phyloP scores from a whole-genome alignment of 2,329 filamentous ascomycete species.

The Cladobotryum mycophilum region DNA sequence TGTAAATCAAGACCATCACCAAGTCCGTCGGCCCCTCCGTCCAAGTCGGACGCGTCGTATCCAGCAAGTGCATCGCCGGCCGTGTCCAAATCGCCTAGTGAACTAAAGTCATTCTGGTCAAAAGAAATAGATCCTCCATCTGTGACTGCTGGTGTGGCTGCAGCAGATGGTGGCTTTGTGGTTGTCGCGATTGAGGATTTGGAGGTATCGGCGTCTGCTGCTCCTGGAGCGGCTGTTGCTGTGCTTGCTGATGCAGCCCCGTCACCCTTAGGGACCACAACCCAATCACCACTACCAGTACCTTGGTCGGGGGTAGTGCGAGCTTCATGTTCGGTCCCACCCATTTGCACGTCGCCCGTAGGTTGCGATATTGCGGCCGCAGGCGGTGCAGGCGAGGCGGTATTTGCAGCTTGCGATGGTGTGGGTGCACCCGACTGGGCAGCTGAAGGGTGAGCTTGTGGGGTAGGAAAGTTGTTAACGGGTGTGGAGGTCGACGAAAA shows the following conservation, averaged over 20 bases:
- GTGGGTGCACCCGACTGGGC: slow-evolving; percentile 52
- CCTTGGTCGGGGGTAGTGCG: slow-evolving; percentile 43
- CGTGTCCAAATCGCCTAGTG: slow-evolving; percentile 60
- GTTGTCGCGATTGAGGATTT: slow-evolving; percentile 15
- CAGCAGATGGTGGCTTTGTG: slow-evolving; percentile 36
- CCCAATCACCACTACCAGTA: slow-evolving; percentile 61
- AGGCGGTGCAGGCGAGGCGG: slow-evolving; percentile 37
- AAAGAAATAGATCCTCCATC: slow-evolving; percentile 38
- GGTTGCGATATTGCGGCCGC: slow-evolving; percentile 11
- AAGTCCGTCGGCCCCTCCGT: slow-evolving; percentile 37
- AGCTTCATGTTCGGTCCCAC: slow-evolving; percentile 40
- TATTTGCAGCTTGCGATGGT: slow-evolving; percentile 41
- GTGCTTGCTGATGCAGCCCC: slow-evolving; percentile 34
- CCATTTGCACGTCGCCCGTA: slow-evolving; percentile 42
- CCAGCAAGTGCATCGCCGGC: slow-evolving; percentile 65
- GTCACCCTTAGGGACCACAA: slow-evolving; percentile 63
- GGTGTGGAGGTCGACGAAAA: slow-evolving; percentile 58
- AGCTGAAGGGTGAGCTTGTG: slow-evolving; percentile 52
- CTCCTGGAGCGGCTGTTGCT: neutral
- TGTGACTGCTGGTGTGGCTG: slow-evolving; percentile 38
- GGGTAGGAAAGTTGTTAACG: too few species aligned
- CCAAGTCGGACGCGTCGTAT: slow-evolving; percentile 54
- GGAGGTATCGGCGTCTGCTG: slow-evolving; percentile 15
- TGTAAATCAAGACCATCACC: slow-evolving; percentile 53
- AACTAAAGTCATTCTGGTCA: slow-evolving; percentile 56